A percentile compares a stretch with the other conserved stretches of the same genome.
These are phyloP conservation scores for Ceratobasidium sp. DNA, from an alignment of 1,284 basidiomycete species.

Conservation along the genomic window DNA sequence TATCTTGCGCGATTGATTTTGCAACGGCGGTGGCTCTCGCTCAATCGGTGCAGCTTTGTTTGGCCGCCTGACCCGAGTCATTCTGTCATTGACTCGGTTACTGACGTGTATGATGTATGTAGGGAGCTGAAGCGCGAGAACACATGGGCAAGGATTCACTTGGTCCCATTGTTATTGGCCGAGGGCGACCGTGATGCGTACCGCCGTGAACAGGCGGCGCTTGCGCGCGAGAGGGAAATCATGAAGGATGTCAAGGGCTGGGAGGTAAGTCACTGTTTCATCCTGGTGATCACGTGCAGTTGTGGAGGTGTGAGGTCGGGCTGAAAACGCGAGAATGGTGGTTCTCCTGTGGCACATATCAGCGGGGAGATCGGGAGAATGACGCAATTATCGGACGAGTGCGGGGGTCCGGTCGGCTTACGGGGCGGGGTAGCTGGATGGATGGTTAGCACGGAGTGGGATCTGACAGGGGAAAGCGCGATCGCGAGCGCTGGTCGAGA, in stretches of 20 bases:
- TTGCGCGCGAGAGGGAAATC: constrained; percentile 85
- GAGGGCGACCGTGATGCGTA: constrained; percentile 93
- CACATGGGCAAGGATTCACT: constrained; percentile 94
- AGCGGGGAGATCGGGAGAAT: constrained; percentile 21
- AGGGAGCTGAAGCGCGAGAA: constrained; percentile 95
- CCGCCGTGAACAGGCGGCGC: constrained; percentile 79
- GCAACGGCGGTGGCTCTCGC: constrained; percentile 4
- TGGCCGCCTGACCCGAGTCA: constrained; percentile 35
- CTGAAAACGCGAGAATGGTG: background rate
- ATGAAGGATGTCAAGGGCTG: constrained; percentile 96
- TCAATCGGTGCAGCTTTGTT: constrained; percentile 29
- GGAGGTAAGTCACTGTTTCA: constrained; percentile 71
- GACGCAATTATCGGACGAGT: constrained; percentile 9
- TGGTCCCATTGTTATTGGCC: constrained; percentile 89
- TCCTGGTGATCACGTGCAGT: constrained; percentile 4
- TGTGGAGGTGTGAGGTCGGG: constrained; percentile 23
- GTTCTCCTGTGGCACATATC: constrained; percentile 28
- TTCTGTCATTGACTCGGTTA: constrained; percentile 13
- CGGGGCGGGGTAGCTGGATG: constrained; percentile 3
- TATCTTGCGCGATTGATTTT: constrained; percentile 16
- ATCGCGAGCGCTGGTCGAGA: constrained; percentile 34
- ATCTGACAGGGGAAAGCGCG: constrained; percentile 12
- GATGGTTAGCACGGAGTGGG: background rate
- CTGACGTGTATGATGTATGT: constrained; percentile 39
- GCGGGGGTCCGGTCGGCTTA: constrained; percentile 2